A percentile compares a stretch with the other conserved stretches of the same genome.
Conservation (phyloP, 371 early-diverging fungal species). For the Rhizopus stolonifer region DNA sequence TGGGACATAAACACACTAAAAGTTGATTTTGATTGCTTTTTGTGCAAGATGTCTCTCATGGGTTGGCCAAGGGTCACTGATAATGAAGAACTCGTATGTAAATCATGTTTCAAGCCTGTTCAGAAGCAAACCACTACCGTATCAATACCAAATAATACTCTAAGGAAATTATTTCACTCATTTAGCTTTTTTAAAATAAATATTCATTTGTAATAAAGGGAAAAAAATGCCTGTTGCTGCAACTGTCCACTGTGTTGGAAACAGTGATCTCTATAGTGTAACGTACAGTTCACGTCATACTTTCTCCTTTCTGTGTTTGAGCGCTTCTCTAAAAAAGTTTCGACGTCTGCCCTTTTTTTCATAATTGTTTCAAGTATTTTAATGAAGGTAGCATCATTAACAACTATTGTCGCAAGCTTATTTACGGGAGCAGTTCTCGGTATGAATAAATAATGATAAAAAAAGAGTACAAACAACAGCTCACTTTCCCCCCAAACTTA, state of each 20-base stretch:
- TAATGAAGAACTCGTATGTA: conserved; percentile 8
- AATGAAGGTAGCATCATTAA: conserved; percentile 27
- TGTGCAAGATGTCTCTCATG: conserved; percentile 14
- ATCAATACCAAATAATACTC: background rate
- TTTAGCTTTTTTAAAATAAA: conserved; percentile 1
- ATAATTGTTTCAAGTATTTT: conserved; percentile 5
- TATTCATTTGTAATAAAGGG: conserved; percentile 4
- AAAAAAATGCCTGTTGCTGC: background rate
- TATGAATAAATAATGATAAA: conserved; percentile 1
- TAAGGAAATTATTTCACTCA: background rate
- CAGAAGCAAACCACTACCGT: background rate
- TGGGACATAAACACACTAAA: conserved; percentile 10
- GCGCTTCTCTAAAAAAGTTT: conserved; percentile 7
- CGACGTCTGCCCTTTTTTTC: conserved; percentile 2
- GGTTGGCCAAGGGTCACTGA: conserved; percentile 16
- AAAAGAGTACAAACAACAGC: background rate
- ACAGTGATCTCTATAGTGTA: background rate
- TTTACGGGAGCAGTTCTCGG: conserved; percentile 20
- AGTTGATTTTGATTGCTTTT: conserved; percentile 21
- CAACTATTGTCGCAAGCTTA: conserved; percentile 22
- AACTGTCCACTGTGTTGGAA: no score
- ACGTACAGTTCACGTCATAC: conserved; percentile 6
- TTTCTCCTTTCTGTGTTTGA: conserved; percentile 1
- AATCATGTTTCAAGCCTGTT: conserved; percentile 2
- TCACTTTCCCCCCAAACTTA: conserved; percentile 1